A percentile compares a stretch with the other conserved stretches of the same genome.
phyloP scores from a whole-genome alignment of 2,329 filamentous ascomycete genomes.

The Claviceps quebecensis region DNA sequence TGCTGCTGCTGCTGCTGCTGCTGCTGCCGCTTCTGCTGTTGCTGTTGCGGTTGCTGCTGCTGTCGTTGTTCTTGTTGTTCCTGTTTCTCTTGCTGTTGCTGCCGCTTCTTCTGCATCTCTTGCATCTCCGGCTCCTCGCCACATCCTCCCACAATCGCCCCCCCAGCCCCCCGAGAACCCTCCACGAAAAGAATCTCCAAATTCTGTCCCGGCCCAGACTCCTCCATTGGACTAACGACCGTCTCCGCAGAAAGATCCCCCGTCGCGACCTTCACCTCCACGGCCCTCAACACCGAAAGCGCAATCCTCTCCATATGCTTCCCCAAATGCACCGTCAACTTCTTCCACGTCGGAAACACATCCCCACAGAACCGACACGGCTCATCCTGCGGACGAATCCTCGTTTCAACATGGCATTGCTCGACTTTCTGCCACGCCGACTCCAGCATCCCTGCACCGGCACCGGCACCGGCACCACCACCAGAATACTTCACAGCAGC shows the following conservation, averaged over 20 bases:
- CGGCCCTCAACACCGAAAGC: slow-evolving; percentile 58
- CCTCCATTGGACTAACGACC: slow-evolving; percentile 53
- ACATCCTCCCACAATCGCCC: no score
- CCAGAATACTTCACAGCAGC: slow-evolving; percentile 47
- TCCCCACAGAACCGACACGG: slow-evolving; percentile 80
- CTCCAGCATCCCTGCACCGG: slow-evolving; percentile 25
- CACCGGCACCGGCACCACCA: slow-evolving; percentile 16
- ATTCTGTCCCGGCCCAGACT: slow-evolving; percentile 28
- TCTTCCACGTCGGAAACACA: slow-evolving; percentile 75
- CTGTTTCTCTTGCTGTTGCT: no score
- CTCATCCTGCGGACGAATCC: slow-evolving; percentile 53
- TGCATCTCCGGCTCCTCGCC: no score
- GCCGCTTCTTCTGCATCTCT: no score
- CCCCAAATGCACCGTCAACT: slow-evolving; percentile 80
- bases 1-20: no score
- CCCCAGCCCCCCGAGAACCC: no score
- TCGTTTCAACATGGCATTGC: slow-evolving; percentile 58
- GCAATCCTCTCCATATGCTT: slow-evolving; percentile 92
- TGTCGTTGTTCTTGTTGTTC: no score
- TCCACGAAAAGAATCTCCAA: no score
- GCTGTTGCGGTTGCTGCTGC: slow-evolving; percentile 6
- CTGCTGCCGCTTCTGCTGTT: not conserved
- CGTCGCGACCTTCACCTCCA: slow-evolving; percentile 32
- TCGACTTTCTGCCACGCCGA: slow-evolving; percentile 68
- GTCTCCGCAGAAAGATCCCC: slow-evolving; percentile 43